phyloP scores from a whole-genome alignment of 768 basidiomycete genomes.

The Leccinum ochraceum region DNA sequence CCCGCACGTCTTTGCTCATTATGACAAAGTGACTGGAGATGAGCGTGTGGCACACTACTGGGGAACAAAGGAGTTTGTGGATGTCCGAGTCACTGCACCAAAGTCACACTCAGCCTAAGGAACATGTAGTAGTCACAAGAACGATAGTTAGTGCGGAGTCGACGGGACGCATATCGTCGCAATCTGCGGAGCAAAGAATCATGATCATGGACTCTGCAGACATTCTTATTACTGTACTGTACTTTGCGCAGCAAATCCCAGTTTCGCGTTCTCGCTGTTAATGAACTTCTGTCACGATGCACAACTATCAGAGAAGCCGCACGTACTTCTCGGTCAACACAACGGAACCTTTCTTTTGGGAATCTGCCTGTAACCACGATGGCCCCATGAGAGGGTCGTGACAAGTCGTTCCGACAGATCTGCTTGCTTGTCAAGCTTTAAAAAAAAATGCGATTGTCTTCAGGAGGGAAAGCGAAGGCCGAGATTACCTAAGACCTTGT shows the following conservation, averaged over 20 bases:
- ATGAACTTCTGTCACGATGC: not conserved
- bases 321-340: not conserved
- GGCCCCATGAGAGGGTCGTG: too few relatives aligned
- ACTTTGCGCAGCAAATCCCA: too few relatives aligned
- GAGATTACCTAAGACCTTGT: not conserved
- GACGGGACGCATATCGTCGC: too few relatives aligned
- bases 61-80: conserved; percentile 10
- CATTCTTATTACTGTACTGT: too few relatives aligned
- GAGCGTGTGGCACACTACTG: conserved; percentile 13
- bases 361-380: not conserved
- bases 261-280: not conserved
- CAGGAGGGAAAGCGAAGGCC: too few relatives aligned
- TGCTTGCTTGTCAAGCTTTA: not conserved
- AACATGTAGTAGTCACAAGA: not conserved
- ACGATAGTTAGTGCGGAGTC: not conserved
- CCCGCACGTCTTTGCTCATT: conserved; percentile 20
- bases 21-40: conserved; percentile 19
- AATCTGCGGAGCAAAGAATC: too few relatives aligned
- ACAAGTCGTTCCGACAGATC: not conserved
- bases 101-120: not conserved
- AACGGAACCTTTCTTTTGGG: not conserved
- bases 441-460: too few relatives aligned
- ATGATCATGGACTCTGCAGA: too few relatives aligned
- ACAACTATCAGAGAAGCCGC: not conserved
- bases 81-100: conserved; percentile 6